These are phyloP conservation scores for Cutaneotrichosporon sp. DNA, from an alignment of 1,284 basidiomycete species.

Conservation along the genomic window DNA sequence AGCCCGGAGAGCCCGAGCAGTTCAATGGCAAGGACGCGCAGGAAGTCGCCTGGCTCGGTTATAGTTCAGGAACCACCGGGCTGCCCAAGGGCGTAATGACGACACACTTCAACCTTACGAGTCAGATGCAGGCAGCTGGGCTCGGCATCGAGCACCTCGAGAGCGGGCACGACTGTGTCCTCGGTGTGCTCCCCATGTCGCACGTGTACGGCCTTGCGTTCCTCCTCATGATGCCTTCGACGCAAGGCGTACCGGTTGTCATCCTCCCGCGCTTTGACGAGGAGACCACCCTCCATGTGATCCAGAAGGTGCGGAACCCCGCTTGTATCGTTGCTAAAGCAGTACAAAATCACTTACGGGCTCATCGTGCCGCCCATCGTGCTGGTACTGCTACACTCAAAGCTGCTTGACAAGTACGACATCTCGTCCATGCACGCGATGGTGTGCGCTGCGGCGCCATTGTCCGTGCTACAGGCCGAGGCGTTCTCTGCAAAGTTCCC, in stretches of 20 bases:
- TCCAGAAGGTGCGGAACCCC: conserved; percentile 59
- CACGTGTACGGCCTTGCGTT: conserved; percentile 25
- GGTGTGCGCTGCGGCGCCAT: conserved; percentile 78
- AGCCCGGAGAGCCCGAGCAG: conserved; percentile 17
- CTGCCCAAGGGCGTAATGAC: conserved; percentile 56
- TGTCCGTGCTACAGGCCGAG: conserved; percentile 56
- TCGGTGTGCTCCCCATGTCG: conserved; percentile 22
- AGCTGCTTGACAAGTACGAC: conserved; percentile 67
- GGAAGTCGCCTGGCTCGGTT: conserved; percentile 57
- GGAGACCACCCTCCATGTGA: conserved; percentile 61
- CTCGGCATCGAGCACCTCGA: conserved; percentile 3
- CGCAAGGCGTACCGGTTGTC: conserved; percentile 62
- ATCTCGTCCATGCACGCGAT: conserved; percentile 63
- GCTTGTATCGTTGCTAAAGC: conserved; percentile 45
- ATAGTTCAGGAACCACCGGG: conserved; percentile 63
- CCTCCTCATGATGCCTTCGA: conserved; percentile 63
- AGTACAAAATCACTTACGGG: conserved; percentile 63
- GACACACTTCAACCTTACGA: conserved; percentile 65
- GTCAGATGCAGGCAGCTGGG: conserved; percentile 26
- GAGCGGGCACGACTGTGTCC: conserved; percentile 13
- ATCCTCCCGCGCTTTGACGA: conserved; percentile 66
- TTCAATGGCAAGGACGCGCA: conserved; percentile 18
- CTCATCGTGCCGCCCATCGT: conserved; percentile 83
- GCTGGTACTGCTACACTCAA: conserved; percentile 56
- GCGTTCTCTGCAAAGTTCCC: conserved; percentile 31